Evolutionary conservation across 164 flowering plant species (phyloP).

Genomic region (Tetrastigma voinierianum): DNA sequence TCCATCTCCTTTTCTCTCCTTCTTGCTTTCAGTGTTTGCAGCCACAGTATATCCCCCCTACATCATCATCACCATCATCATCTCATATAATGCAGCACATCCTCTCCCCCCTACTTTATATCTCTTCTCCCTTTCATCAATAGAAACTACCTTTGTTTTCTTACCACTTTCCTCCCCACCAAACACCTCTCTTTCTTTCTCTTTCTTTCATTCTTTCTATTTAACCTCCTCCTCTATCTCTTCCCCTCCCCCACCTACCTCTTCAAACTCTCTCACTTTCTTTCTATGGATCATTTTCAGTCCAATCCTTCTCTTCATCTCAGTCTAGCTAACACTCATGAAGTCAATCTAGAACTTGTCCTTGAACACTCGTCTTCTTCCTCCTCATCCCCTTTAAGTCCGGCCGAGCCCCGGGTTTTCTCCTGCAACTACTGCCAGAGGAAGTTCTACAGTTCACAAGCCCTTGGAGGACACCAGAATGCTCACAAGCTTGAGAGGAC

Average conservation of each 20-base stretch:
- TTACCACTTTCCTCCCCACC: constrained; percentile 2
- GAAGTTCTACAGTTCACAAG: constrained; percentile 84
- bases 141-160: not conserved
- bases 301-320: constrained; percentile 45
- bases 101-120: constrained; percentile 5
- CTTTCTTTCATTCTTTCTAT: constrained; percentile 4
- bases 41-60: constrained; percentile 19
- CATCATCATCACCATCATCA: not conserved
- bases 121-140: constrained; percentile 3
- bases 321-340: constrained; percentile 29
- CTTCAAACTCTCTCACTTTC: constrained; percentile 11
- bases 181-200: constrained; percentile 12
- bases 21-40: constrained; percentile 26
- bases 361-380: constrained; percentile 46
- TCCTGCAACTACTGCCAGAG: constrained; percentile 78
- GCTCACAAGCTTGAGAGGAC: constrained; percentile 85
- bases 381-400: constrained; percentile 22
- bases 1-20: not conserved
- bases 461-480: constrained; percentile 90
- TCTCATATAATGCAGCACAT: constrained; percentile 24
- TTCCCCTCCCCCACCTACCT: not conserved
- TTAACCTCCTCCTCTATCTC: not conserved
- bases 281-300: constrained; percentile 36
- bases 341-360: constrained; percentile 41
- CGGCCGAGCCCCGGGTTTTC: constrained; percentile 44